Base-by-base conservation (phyloP, 805 yeast genomes). In the Danielia oregonensis region DNA sequence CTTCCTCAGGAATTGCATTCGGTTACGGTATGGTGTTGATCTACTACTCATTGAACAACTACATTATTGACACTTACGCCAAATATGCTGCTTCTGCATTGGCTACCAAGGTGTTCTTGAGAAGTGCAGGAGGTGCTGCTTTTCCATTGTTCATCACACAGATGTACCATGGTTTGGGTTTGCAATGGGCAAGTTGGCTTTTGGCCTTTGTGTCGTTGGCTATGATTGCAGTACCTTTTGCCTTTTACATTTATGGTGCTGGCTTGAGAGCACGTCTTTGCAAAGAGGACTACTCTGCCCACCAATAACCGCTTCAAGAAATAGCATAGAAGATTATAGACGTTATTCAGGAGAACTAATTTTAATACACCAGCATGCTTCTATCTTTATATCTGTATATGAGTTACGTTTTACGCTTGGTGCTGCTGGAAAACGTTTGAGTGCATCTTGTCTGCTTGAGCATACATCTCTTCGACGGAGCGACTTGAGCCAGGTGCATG, bases 11-110 rank as follows among this genome's bases (percentile, higher is more conserved):
- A 30, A 55, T 76, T 26, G 77, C 78, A 0, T 75, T 75, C 49
- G 81, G 81, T 23, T 76, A 69, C 49, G 81, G 81, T 32, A 74
- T 76, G 79, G 79, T 76, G 34, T 61, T 75, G 45, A 70, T 76
- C 42, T 76, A 75, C 56, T 74, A 75, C 52, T 72, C 79, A 1
- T 56, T 74, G 41, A 75, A 84, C 64, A 84, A 84, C 63, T 86
- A 89, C 54, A 89, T 88, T 60, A 86, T 88, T 55, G 96, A 88
- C 61, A 83, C 95, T 25, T 87, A 88, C 61, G 82, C 86, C 34
- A 78, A 82, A 52, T 82, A 72, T 52, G 89, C 91, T 4, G 87
- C 93, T 6, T 72, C 81, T 39, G 93, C 93, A 0, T 68, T 84
- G 47, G 91, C 91, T 11, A 82, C 91, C 4, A 84, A 84, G 55